Evolutionary conservation across 2,329 filamentous ascomycete genomes (phyloP).

Genomic region (Tolypocladium album): DNA sequence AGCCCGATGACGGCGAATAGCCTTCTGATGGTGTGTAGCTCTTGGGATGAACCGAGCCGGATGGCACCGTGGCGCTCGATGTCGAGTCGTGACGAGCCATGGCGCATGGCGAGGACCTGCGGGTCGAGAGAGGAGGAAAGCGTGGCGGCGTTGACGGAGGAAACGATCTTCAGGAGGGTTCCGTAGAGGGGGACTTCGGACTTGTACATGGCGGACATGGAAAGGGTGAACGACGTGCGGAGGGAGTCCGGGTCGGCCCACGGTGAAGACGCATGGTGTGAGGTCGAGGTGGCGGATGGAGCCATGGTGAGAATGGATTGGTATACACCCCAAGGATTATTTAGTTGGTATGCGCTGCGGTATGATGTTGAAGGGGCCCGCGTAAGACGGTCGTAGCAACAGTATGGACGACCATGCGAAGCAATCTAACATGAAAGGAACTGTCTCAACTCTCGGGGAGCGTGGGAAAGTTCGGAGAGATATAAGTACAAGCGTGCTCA

Average conservation of each 20-base stretch:
- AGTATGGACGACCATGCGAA: neutral
- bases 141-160: conserved; percentile 1
- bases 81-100: neutral
- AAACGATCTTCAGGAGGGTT: conserved; percentile 9
- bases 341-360: neutral
- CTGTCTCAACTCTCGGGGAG: neutral
- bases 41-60: neutral
- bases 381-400: neutral
- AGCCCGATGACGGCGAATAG: neutral
- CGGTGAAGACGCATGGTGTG: neutral
- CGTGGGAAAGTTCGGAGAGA: neutral
- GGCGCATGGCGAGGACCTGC: neutral
- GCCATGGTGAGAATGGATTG: neutral
- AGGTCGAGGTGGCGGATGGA: neutral
- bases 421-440: neutral
- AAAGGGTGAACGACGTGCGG: conserved; percentile 7
- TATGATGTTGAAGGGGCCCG: neutral
- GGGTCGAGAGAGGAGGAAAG: neutral
- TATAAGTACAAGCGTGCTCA: neutral
- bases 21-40: neutral
- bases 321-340: neutral
- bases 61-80: neutral
- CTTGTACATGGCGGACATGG: conserved; percentile 14
- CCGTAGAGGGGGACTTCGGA: conserved; percentile 12
- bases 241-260: conserved; percentile 9